These are phyloP conservation scores for Mycena filopes DNA, from an alignment of 768 basidiomycete genomes.

Conservation along the genomic window DNA sequence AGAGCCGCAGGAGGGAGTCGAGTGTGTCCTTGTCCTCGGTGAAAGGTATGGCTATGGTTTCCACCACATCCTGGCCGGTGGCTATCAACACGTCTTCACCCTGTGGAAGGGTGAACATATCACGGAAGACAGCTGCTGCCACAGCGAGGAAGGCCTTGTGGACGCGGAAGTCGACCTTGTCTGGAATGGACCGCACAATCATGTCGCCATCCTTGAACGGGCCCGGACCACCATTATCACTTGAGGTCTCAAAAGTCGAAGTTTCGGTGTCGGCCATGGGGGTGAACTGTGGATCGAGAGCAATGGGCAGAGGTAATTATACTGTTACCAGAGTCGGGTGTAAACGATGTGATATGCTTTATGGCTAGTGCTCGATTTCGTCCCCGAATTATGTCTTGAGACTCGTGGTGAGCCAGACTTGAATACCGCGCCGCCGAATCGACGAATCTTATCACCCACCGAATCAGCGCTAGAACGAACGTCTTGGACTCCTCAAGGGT, in stretches of 20 bases:
- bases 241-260: background rate
- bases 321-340: too few relatives aligned
- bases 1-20: slow-evolving; percentile 12
- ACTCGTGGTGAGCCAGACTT: too few relatives aligned
- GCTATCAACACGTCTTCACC: background rate
- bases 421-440: background rate
- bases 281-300: background rate
- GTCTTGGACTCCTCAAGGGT: too few relatives aligned
- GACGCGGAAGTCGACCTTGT: slow-evolving; percentile 18
- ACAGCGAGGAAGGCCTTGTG: slow-evolving; percentile 13
- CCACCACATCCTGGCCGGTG: background rate
- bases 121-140: slow-evolving; percentile 1
- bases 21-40: slow-evolving; percentile 17
- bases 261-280: slow-evolving; percentile 1
- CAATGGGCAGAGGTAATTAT: background rate
- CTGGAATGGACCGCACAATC: slow-evolving; percentile 5
- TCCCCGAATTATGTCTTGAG: background rate
- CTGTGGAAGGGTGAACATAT: slow-evolving; percentile 20
- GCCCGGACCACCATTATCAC: background rate
- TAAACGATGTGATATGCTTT: too few relatives aligned
- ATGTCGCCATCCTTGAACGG: slow-evolving; percentile 18
- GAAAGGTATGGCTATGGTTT: slow-evolving; percentile 14
- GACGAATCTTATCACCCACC: background rate
- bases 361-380: background rate
- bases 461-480: background rate